phyloP scores from a whole-genome alignment of 805 yeast species.

The Saccharomyces kudriavzevii region DNA sequence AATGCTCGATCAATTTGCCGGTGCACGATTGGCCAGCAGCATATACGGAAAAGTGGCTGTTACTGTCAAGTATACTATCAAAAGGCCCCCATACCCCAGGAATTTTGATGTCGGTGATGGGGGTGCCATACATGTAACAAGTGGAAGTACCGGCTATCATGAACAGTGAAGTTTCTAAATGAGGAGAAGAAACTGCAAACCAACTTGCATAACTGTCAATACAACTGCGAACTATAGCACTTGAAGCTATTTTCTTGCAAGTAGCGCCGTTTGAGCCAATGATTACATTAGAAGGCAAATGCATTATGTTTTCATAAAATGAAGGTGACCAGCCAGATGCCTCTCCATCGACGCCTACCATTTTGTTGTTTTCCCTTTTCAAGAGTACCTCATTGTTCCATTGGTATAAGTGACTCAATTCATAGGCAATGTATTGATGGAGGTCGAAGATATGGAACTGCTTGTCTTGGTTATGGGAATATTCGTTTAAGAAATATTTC shows the following conservation, averaged over 20 bases:
- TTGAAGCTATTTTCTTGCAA: conserved; percentile 3
- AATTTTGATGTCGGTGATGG: conserved; percentile 7
- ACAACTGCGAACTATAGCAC: conserved; percentile 38
- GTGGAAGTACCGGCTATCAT: conserved; percentile 61
- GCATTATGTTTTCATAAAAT: conserved; percentile 18
- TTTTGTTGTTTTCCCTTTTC: conserved; percentile 10
- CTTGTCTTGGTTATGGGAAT: conserved; percentile 13
- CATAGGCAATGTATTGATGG: conserved; percentile 37
- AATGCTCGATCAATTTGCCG: conserved; percentile 43
- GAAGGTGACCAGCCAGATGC: conserved; percentile 43
- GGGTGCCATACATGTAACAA: conserved; percentile 36
- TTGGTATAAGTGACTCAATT: conserved; percentile 17
- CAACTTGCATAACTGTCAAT: conserved; percentile 56
- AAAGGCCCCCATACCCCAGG: conserved; percentile 61
- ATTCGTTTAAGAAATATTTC: conserved; percentile 31
- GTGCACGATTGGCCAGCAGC: conserved; percentile 56
- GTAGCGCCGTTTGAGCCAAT: conserved; percentile 7
- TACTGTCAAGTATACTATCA: conserved; percentile 26
- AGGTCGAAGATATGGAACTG: conserved; percentile 40
- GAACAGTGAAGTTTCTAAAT: conserved; percentile 28
- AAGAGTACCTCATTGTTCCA: conserved; percentile 5
- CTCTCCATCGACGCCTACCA: conserved; percentile 48
- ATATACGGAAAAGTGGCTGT: conserved; percentile 28
- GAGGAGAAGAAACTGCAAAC: conserved; percentile 33
- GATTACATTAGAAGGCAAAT: conserved; percentile 21